Conservation (phyloP, 306 rosid genomes). For the Rosa multiflora region DNA sequence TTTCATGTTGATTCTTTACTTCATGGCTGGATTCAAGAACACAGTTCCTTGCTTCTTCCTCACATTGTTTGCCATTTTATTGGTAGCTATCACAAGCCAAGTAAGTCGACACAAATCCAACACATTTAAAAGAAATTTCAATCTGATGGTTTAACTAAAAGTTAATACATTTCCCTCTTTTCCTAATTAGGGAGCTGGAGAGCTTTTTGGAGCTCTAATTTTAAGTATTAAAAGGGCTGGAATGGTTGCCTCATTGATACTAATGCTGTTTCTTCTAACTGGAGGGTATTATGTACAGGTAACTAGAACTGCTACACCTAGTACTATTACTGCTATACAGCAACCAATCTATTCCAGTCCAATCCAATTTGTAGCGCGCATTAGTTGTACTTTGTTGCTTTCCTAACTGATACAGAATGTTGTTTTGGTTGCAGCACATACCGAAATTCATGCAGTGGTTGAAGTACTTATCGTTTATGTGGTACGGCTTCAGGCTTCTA, state of each 20-base stretch:
- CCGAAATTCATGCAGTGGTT: conserved; percentile 84
- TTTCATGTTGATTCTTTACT: conserved; percentile 75
- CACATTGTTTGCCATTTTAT: conserved; percentile 57
- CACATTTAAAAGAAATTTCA: neutral
- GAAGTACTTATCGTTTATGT: conserved; percentile 87
- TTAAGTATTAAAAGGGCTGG: conserved; percentile 85
- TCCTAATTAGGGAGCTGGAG: conserved; percentile 80
- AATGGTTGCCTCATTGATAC: conserved; percentile 72
- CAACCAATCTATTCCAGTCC: neutral
- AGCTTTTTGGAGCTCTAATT: conserved; percentile 84
- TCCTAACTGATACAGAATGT: neutral
- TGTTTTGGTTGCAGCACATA: conserved; percentile 66
- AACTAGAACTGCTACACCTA: neutral
- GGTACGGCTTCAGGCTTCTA: conserved; percentile 80
- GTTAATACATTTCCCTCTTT: neutral
- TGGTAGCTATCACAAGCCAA: conserved; percentile 90
- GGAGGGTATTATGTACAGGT: conserved; percentile 99
- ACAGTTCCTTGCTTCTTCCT: conserved; percentile 68
- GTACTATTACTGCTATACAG: neutral
- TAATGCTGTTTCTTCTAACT: conserved; percentile 88
- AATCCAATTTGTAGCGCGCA: neutral
- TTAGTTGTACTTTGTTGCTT: neutral
- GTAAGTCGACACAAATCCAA: conserved; percentile 38
- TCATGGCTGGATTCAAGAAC: conserved; percentile 92
- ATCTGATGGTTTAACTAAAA: neutral